phyloP scores from a whole-genome alignment of 495 filamentous ascomycete genomes.

The Neurospora sp. region DNA sequence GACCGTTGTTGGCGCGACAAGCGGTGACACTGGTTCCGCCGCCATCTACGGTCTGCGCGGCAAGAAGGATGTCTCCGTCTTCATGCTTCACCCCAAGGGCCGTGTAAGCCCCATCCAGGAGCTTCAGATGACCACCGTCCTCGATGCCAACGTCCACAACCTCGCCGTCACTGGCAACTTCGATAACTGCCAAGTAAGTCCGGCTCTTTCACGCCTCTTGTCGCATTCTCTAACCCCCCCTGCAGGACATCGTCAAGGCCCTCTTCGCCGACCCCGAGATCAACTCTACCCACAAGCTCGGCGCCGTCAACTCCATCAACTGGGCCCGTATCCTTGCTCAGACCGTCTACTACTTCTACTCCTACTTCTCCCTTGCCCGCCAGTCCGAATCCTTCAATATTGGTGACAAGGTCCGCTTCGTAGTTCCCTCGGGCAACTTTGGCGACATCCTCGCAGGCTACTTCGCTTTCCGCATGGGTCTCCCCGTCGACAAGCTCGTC shows the following conservation, averaged over 20 bases:
- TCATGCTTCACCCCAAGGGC: constrained; percentile 81
- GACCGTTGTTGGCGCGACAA: constrained; percentile 85
- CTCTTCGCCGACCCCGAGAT: constrained; percentile 73
- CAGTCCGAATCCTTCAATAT: constrained; percentile 39
- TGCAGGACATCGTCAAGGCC: constrained; percentile 80
- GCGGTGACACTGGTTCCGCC: constrained; percentile 88
- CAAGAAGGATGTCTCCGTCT: constrained; percentile 90
- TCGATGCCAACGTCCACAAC: constrained; percentile 84
- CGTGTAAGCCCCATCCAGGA: constrained; percentile 80
- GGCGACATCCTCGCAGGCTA: constrained; percentile 92
- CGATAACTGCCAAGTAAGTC: constrained; percentile 76
- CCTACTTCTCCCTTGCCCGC: constrained; percentile 70
- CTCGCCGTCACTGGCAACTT: constrained; percentile 79
- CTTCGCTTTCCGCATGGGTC: constrained; percentile 84
- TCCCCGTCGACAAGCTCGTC: constrained; percentile 73
- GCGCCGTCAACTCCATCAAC: constrained; percentile 87
- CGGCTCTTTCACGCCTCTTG: not conserved
- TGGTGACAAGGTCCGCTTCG: constrained; percentile 59
- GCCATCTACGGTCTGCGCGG: constrained; percentile 96
- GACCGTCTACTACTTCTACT: constrained; percentile 84
- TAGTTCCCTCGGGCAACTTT: constrained; percentile 90
- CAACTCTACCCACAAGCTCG: constrained; percentile 65
- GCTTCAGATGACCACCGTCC: constrained; percentile 87
- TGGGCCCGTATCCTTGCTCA: constrained; percentile 86
- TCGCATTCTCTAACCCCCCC: not conserved